Evolutionary conservation across 225 moss, liverwort and hornwort genomes (phyloP).

Genomic region (Marchantia paleacea): DNA sequence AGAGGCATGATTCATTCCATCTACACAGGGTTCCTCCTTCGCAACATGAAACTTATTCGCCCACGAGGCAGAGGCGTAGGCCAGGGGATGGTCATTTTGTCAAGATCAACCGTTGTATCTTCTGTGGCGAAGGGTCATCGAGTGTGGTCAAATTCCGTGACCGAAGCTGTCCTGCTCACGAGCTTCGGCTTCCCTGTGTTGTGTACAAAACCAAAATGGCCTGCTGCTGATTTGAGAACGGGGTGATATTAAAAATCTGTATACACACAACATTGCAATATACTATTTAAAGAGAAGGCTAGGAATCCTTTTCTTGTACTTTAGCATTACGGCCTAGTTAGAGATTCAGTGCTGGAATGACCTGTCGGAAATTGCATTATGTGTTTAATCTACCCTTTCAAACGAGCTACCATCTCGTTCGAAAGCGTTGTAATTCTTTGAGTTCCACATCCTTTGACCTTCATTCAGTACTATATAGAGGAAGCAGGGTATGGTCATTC

Average conservation of each 20-base stretch:
- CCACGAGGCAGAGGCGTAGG: not conserved
- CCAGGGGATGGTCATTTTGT: not conserved
- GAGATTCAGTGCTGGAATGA: not conserved
- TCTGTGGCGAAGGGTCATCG: not conserved
- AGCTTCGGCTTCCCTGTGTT: not conserved
- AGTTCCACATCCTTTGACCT: not conserved
- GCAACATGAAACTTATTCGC: not conserved
- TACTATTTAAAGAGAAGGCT: not conserved
- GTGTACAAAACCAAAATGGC: not conserved
- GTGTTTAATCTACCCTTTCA: not conserved
- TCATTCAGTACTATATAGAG: not conserved
- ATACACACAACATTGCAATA: not conserved
- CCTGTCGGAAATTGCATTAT: not conserved
- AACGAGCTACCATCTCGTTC: not conserved
- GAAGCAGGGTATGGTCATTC: not conserved
- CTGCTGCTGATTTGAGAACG: not conserved
- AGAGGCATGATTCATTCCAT: not conserved
- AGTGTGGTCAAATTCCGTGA: not conserved
- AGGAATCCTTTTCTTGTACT: slow-evolving; percentile 3
- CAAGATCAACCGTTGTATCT: not conserved
- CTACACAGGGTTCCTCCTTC: not conserved
- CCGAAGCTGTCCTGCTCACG: not conserved
- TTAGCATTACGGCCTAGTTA: not conserved
- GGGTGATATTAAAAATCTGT: not conserved
- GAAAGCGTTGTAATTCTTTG: not conserved